These are phyloP conservation scores for Sporothrix pseudoabietina DNA, from an alignment of 2,329 filamentous ascomycete species.

Conservation along the genomic window DNA sequence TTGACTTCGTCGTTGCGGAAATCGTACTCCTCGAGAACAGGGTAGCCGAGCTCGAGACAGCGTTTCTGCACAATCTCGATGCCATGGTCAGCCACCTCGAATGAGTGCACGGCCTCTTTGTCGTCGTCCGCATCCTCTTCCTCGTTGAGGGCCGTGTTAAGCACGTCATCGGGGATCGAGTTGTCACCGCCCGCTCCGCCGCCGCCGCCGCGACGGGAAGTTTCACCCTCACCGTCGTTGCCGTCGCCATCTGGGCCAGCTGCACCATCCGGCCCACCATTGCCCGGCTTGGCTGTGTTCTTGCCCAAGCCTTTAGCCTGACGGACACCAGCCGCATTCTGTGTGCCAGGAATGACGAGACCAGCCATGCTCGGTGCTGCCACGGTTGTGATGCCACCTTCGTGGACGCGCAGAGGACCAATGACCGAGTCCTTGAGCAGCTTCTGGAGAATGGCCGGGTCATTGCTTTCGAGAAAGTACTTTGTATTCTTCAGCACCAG, in stretches of 20 bases:
- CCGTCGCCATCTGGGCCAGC: not conserved
- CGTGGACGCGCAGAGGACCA: constrained; percentile 72
- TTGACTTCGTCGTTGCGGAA: constrained; percentile 90
- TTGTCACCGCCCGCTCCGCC: not conserved
- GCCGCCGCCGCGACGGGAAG: not conserved
- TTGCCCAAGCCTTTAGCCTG: constrained; percentile 58
- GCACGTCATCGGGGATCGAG: constrained; percentile 56
- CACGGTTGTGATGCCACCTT: constrained; percentile 70
- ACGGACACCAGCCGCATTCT: constrained; percentile 84
- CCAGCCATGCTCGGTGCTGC: constrained; percentile 83
- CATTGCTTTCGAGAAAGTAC: constrained; percentile 90
- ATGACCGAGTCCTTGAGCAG: constrained; percentile 85
- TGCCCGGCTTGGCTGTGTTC: not conserved
- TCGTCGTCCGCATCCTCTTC: constrained; percentile 80
- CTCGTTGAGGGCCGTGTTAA: constrained; percentile 49
- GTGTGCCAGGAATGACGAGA: constrained; percentile 91
- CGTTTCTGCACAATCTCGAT: constrained; percentile 88
- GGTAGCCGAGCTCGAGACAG: constrained; percentile 82
- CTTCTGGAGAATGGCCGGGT: constrained; percentile 81
- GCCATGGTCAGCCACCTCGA: constrained; percentile 80
- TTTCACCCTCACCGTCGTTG: not conserved
- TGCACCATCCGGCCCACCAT: not conserved
- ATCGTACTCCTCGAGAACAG: constrained; percentile 94
- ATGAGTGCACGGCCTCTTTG: constrained; percentile 85
- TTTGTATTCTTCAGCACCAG: constrained; percentile 92